Conservation (phyloP, 768 basidiomycete species). For the Leccinellum rugosiceps region DNA sequence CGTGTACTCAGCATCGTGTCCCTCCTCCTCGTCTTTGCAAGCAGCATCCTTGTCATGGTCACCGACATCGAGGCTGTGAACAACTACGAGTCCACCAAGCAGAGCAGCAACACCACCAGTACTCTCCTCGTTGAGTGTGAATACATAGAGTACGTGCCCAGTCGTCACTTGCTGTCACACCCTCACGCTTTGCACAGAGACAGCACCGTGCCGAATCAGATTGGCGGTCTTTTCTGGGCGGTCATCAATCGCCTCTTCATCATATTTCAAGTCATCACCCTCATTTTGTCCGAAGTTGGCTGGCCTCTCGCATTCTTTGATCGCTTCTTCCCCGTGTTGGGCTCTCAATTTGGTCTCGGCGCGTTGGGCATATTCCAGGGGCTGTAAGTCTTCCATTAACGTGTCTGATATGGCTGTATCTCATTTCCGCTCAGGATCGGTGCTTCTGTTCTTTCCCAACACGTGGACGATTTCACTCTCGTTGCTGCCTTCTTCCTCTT, state of each 20-base stretch:
- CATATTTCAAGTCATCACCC: constrained; percentile 76
- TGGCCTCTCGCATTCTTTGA: constrained; percentile 80
- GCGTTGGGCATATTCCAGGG: constrained; percentile 85
- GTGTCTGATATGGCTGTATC: neutral
- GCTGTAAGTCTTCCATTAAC: constrained; percentile 48
- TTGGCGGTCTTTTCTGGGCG: constrained; percentile 90
- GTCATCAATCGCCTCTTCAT: constrained; percentile 86
- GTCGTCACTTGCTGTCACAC: neutral
- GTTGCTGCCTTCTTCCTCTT: constrained; percentile 92
- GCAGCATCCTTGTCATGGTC: constrained; percentile 71
- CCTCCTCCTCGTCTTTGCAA: constrained; percentile 76
- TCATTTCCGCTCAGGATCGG: constrained; percentile 47
- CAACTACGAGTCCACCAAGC: constrained; percentile 46
- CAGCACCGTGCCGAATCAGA: constrained; percentile 87
- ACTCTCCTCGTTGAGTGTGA: constrained; percentile 53
- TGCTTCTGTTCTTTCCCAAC: constrained; percentile 69
- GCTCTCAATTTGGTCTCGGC: constrained; percentile 80
- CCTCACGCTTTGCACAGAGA: constrained; percentile 38
- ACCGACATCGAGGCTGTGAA: constrained; percentile 77
- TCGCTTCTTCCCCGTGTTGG: constrained; percentile 83
- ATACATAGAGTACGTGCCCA: constrained; percentile 66
- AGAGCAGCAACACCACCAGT: constrained; percentile 26
- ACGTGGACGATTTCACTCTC: constrained; percentile 85
- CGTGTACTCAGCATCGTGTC: constrained; percentile 78
- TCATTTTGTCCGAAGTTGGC: constrained; percentile 79